Percentiles rank a stretch among this genome's conserved stretches.
These are phyloP conservation scores for Boletus tomentosulus DNA, from an alignment of 768 basidiomycete species.

Conservation along the genomic window DNA sequence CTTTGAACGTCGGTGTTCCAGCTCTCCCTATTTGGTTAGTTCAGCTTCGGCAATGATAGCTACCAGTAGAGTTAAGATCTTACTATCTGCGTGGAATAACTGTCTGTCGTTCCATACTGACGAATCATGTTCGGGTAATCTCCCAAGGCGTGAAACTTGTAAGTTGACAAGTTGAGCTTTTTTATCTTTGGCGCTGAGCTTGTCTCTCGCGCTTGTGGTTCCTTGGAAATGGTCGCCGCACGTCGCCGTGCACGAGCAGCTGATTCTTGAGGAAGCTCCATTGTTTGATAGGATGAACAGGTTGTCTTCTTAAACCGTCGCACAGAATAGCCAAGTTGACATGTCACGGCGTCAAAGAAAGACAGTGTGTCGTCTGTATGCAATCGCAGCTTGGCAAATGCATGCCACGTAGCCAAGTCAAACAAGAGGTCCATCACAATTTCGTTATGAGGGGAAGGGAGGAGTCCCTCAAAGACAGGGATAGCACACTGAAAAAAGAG, in stretches of 20 bases:
- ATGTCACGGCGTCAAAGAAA: slow-evolving; percentile 19
- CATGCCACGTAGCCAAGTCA: slow-evolving; percentile 33
- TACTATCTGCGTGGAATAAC: slow-evolving; percentile 31
- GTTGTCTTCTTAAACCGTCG: slow-evolving; percentile 14
- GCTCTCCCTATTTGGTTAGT: not conserved
- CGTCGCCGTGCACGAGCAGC: not conserved
- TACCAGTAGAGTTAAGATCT: too few relatives aligned
- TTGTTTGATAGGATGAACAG: not conserved
- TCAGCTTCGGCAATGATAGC: too few relatives aligned
- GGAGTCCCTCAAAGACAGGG: not conserved
- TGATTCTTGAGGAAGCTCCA: not conserved
- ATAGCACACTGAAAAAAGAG: not conserved
- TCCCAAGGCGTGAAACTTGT: slow-evolving; percentile 13
- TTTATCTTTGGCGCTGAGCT: not conserved
- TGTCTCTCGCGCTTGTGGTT: not conserved
- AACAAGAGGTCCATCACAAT: slow-evolving; percentile 25
- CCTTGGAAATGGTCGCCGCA: not conserved
- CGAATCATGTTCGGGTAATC: slow-evolving; percentile 13
- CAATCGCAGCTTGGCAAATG: slow-evolving; percentile 30
- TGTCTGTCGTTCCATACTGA: slow-evolving; percentile 32
- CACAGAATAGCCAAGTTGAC: slow-evolving; percentile 12
- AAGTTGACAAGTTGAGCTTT: slow-evolving; percentile 10
- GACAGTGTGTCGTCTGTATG: slow-evolving; percentile 24
- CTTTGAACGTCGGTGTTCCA: not conserved
- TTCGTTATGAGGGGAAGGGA: slow-evolving; percentile 10